Evolutionary conservation across 2,329 filamentous ascomycete species (phyloP).

Genomic region (Ciborinia camelliae): DNA sequence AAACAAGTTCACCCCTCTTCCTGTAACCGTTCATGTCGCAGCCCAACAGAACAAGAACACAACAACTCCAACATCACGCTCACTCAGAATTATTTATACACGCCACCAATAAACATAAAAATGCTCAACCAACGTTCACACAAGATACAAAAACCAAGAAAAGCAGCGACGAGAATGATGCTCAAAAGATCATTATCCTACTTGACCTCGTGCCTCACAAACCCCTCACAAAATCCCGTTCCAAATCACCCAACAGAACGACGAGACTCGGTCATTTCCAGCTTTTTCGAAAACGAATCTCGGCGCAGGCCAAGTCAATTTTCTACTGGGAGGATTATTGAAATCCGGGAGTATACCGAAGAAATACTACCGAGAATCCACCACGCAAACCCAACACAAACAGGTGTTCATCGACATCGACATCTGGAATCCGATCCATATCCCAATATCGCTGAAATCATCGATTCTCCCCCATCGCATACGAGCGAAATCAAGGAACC

Average conservation of each 20-base stretch:
- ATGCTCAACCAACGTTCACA: background rate
- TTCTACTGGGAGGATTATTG: too few relatives aligned
- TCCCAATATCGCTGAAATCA: too few relatives aligned
- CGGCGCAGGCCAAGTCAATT: too few relatives aligned
- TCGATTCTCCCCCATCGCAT: too few relatives aligned
- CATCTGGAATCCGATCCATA: too few relatives aligned
- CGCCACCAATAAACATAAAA: too few relatives aligned
- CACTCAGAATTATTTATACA: background rate
- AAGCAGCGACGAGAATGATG: background rate
- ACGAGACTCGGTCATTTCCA: background rate
- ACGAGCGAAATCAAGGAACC: too few relatives aligned
- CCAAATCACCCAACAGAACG: background rate
- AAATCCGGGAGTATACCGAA: background rate
- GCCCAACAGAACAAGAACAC: background rate
- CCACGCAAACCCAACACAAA: accelerated
- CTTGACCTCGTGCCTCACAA: background rate
- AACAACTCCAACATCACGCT: background rate
- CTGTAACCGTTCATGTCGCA: too few relatives aligned
- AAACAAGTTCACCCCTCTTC: too few relatives aligned
- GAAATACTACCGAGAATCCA: background rate
- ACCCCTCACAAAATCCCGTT: background rate
- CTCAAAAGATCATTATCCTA: background rate
- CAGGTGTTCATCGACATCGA: background rate
- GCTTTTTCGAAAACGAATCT: background rate
- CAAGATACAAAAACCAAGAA: background rate